Conservation (phyloP, 2,329 filamentous ascomycete genomes). For the Epichloe elymi region DNA sequence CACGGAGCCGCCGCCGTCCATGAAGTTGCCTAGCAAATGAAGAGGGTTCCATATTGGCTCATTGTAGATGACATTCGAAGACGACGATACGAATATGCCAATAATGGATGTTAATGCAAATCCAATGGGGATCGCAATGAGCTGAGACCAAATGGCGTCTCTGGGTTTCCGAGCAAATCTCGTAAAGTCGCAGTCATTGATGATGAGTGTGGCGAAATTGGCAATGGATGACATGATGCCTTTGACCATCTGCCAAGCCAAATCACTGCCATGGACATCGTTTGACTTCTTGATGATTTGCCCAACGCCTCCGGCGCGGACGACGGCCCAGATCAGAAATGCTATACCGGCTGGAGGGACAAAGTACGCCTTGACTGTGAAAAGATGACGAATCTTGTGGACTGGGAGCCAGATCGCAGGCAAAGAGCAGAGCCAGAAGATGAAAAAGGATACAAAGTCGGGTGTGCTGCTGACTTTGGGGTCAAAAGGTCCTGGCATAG, state of each 20-base stretch:
- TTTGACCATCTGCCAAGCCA: constrained; percentile 73
- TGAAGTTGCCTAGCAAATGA: constrained; percentile 50
- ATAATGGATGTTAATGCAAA: constrained; percentile 77
- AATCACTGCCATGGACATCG: constrained; percentile 47
- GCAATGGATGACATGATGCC: constrained; percentile 82
- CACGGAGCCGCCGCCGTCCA: constrained; percentile 53
- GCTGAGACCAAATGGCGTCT: constrained; percentile 70
- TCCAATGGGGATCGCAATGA: constrained; percentile 57
- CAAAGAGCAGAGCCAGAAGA: constrained; percentile 72
- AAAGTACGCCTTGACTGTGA: constrained; percentile 78
- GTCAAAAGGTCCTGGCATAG: constrained; percentile 55
- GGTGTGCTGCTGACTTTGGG: constrained; percentile 54
- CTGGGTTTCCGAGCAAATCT: constrained; percentile 67
- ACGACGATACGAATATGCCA: constrained; percentile 65
- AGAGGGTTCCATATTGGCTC: constrained; percentile 64
- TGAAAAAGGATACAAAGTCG: constrained; percentile 68
- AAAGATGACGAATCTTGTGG: constrained; percentile 76
- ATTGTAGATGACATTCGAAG: constrained; percentile 53
- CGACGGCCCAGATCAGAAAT: constrained; percentile 79
- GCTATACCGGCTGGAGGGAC: constrained; percentile 73
- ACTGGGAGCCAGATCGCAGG: constrained; percentile 85
- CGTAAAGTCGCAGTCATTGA: constrained; percentile 72
- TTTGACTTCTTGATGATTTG: constrained; percentile 63
- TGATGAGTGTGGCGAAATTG: constrained; percentile 81
- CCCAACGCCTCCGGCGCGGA: constrained; percentile 69